phyloP scores from a whole-genome alignment of 1,284 basidiomycete species.

The Rhizoctonia solani region DNA sequence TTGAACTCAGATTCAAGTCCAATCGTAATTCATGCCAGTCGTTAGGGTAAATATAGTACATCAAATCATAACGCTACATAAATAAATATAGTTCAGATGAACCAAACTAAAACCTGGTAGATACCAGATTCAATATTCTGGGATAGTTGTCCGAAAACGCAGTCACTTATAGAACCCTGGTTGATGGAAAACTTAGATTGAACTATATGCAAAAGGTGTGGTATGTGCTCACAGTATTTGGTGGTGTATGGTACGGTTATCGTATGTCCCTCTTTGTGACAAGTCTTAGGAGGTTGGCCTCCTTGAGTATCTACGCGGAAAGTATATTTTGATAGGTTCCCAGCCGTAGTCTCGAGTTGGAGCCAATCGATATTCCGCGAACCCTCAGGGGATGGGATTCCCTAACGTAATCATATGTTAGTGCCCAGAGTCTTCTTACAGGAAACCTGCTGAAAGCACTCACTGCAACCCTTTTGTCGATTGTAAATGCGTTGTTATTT shows the following conservation, averaged over 20 bases:
- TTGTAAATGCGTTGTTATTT: conserved; percentile 54
- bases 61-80: no score
- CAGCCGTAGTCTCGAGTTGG: conserved; percentile 53
- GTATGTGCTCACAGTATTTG: conserved; percentile 50
- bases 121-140: no score
- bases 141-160: no score
- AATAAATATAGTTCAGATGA: no score
- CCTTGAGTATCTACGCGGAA: conserved; percentile 61
- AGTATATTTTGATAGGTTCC: conserved; percentile 56
- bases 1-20: no score
- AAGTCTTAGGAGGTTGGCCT: conserved; percentile 60
- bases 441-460: not conserved
- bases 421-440: not conserved
- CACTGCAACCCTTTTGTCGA: conserved; percentile 51
- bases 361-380: conserved; percentile 61
- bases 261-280: conserved; percentile 49
- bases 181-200: not conserved
- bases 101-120: no score
- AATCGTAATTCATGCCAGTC: no score
- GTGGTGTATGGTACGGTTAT: conserved; percentile 57
- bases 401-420: conserved; percentile 23
- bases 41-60: no score
- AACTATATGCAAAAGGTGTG: not conserved
- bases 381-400: conserved; percentile 53
- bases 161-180: conserved; percentile 39